These are phyloP conservation scores for Artemisia annua DNA, from an alignment of 129 eudicot genomes.

Conservation along the genomic window DNA sequence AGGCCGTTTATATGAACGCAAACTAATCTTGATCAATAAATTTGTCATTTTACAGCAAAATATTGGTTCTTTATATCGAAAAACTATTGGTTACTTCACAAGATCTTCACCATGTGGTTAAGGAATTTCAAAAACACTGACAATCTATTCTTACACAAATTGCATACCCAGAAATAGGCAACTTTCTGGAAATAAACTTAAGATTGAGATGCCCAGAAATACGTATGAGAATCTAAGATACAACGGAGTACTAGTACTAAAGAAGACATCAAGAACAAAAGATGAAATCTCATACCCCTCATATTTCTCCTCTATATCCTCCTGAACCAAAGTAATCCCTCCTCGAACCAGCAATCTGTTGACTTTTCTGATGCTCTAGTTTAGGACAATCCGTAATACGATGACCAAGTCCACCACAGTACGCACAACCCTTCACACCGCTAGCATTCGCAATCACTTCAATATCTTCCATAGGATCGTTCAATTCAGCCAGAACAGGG, in stretches of 20 bases:
- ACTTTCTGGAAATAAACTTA: neutral
- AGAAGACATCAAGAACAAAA: neutral
- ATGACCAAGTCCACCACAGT: conserved; percentile 90
- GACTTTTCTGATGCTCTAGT: conserved; percentile 68
- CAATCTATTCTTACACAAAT: neutral
- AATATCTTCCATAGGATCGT: conserved; percentile 70
- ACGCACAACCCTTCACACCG: conserved; percentile 82
- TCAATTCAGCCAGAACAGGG: conserved; percentile 70
- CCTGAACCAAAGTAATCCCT: conserved; percentile 88
- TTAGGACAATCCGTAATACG: conserved; percentile 72
- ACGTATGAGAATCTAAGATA: neutral
- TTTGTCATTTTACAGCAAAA: neutral
- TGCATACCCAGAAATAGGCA: no score
- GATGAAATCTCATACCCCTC: neutral
- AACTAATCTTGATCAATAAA: neutral
- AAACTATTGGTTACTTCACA: neutral
- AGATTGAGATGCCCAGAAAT: neutral
- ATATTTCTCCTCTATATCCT: conserved; percentile 82
- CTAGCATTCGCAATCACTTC: conserved; percentile 63
- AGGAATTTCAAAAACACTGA: neutral
- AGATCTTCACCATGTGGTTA: neutral
- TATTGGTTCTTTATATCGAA: neutral
- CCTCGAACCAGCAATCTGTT: conserved; percentile 65
- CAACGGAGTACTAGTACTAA: neutral
- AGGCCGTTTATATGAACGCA: neutral